These are phyloP conservation scores for Podila epigama DNA, from an alignment of 192 early-diverging fungal genomes.

Conservation along the genomic window DNA sequence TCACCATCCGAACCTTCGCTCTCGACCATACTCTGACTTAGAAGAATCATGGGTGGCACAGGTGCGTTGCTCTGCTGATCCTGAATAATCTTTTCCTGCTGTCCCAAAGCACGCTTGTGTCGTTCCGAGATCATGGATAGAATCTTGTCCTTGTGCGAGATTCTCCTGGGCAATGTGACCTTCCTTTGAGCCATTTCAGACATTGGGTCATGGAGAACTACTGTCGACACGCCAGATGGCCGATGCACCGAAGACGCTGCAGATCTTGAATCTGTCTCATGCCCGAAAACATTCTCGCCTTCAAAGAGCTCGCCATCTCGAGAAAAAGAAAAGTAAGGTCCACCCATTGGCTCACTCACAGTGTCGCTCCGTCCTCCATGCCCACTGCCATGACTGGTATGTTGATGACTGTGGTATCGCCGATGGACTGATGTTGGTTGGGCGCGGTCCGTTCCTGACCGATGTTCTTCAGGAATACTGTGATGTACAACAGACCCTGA, in stretches of 20 bases:
- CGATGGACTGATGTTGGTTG: conserved; percentile 1
- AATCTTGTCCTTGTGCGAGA: conserved; percentile 40
- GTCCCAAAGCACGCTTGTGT: conserved; percentile 32
- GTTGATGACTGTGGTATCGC: conserved; percentile 17
- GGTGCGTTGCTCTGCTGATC: conserved; percentile 26
- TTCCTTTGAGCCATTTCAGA: conserved; percentile 30
- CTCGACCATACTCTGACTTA: conserved; percentile 36
- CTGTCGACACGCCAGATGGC: conserved; percentile 23
- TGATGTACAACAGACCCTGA: neutral
- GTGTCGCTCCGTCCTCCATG: neutral
- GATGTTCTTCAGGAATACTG: conserved; percentile 12
- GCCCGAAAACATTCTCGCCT: neutral
- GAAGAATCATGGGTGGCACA: conserved; percentile 42
- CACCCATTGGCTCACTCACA: conserved; percentile 7
- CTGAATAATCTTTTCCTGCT: conserved; percentile 21
- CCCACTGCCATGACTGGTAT: neutral
- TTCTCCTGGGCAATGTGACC: conserved; percentile 15
- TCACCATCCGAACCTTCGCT: conserved; percentile 4
- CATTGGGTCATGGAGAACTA: conserved; percentile 32
- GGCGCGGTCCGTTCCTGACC: neutral
- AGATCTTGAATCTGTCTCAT: neutral
- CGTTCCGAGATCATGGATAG: conserved; percentile 41
- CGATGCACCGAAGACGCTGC: conserved; percentile 16
- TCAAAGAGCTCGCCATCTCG: conserved; percentile 36
- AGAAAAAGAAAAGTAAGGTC: conserved; percentile 36